phyloP scores from a whole-genome alignment of 257 asterid species.

The Salvia rosmarinus region DNA sequence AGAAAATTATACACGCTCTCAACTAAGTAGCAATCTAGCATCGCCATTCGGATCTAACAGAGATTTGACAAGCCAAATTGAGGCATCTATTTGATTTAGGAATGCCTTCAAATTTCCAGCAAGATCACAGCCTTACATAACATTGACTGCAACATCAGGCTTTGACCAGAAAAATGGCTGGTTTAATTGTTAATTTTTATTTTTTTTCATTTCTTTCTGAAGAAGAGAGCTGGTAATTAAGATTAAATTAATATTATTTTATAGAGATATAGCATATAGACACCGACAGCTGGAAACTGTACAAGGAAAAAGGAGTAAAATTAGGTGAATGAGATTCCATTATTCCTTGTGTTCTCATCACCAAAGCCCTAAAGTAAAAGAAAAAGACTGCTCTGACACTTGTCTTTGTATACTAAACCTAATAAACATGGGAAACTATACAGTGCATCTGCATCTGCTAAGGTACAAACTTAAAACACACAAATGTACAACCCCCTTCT shows the following conservation, averaged over 20 bases:
- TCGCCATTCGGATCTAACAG: slow-evolving; percentile 14
- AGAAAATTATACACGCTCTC: background rate
- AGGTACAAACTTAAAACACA: slow-evolving; percentile 31
- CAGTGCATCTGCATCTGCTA: slow-evolving; percentile 26
- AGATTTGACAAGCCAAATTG: slow-evolving; percentile 29
- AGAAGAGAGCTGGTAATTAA: slow-evolving; percentile 18
- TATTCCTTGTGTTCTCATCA: slow-evolving; percentile 53
- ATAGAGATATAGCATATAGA: background rate
- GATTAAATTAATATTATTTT: background rate
- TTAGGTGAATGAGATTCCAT: slow-evolving; percentile 61
- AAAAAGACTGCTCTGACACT: slow-evolving; percentile 63
- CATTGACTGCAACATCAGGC: slow-evolving; percentile 28
- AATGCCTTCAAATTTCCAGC: slow-evolving; percentile 40
- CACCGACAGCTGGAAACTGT: slow-evolving; percentile 41
- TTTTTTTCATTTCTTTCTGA: background rate
- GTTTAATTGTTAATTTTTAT: background rate
- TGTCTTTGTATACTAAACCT: slow-evolving; percentile 26
- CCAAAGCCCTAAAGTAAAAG: slow-evolving; percentile 47
- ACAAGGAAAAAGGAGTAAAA: slow-evolving; percentile 67
- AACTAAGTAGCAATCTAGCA: slow-evolving; percentile 9
- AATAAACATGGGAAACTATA: slow-evolving; percentile 27
- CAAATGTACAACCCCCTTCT: slow-evolving; percentile 30
- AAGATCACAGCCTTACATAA: slow-evolving; percentile 37
- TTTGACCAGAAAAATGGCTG: slow-evolving; percentile 33
- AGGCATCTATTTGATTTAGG: slow-evolving; percentile 26